Evolutionary conservation across 495 filamentous ascomycete species (phyloP).

Genomic region (Talaromyces ruber): DNA sequence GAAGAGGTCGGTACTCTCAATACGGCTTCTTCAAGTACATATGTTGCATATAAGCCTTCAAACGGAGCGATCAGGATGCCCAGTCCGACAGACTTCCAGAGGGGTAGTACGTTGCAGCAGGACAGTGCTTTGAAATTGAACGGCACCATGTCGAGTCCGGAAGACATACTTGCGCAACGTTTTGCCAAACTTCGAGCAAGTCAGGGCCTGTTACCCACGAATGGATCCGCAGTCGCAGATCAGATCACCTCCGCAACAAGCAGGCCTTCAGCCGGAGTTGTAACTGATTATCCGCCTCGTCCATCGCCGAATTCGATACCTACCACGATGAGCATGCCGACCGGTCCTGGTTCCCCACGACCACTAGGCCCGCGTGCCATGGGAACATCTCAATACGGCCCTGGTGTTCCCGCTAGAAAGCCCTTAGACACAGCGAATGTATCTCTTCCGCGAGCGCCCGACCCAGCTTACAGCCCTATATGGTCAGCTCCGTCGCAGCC

Average conservation of each 20-base stretch:
- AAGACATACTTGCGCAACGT: slow-evolving; percentile 34
- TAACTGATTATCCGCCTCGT: slow-evolving; percentile 21
- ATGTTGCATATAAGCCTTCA: slow-evolving; percentile 6
- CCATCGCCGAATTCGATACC: slow-evolving; percentile 14
- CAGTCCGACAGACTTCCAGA: slow-evolving; percentile 32
- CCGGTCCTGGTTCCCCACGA: slow-evolving; percentile 20
- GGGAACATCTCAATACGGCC: slow-evolving; percentile 33
- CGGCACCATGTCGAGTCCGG: slow-evolving; percentile 19
- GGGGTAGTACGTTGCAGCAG: slow-evolving; percentile 13
- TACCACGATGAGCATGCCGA: slow-evolving; percentile 11
- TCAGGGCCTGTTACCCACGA: slow-evolving; percentile 8
- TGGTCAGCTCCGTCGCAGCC: slow-evolving; percentile 31
- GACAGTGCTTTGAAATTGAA: slow-evolving; percentile 11
- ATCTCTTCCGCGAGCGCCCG: slow-evolving; percentile 70
- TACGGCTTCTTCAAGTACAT: slow-evolving; percentile 17
- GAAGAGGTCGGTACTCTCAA: slow-evolving; percentile 9
- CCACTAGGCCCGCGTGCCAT: slow-evolving; percentile 51
- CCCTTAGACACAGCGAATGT: slow-evolving; percentile 42
- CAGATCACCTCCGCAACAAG: slow-evolving; percentile 23
- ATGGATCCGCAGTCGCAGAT: slow-evolving; percentile 1
- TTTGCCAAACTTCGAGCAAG: slow-evolving; percentile 34
- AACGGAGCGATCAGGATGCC: slow-evolving; percentile 27
- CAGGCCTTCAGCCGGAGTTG: slow-evolving; percentile 23
- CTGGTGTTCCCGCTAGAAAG: slow-evolving; percentile 45
- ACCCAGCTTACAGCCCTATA: slow-evolving; percentile 76